These are phyloP conservation scores for Zygoascus ofunaensis DNA, from an alignment of 805 yeast genomes.

Conservation along the genomic window DNA sequence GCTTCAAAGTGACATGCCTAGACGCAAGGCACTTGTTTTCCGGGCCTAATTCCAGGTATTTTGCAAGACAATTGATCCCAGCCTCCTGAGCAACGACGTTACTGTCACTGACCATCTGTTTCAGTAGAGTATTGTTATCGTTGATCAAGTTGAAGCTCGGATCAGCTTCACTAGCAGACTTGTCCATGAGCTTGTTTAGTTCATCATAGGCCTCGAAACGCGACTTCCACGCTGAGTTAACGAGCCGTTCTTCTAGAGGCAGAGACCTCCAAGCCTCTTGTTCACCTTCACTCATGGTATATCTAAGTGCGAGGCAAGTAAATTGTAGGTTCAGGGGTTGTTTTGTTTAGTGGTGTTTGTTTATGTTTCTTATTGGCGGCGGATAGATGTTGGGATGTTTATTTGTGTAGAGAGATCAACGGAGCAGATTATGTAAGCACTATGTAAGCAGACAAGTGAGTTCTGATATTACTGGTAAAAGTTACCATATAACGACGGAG, in stretches of 20 bases:
- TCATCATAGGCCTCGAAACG: conserved; percentile 75
- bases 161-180: conserved; percentile 48
- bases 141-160: conserved; percentile 44
- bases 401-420: too few species aligned
- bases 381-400: too few species aligned
- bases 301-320: background rate
- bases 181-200: conserved; percentile 41
- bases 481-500: too few species aligned
- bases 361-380: too few species aligned
- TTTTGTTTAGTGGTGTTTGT: too few species aligned
- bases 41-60: conserved; percentile 51
- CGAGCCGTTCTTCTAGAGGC: conserved; percentile 57
- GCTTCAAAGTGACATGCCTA: conserved; percentile 17
- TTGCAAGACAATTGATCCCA: conserved; percentile 50
- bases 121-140: conserved; percentile 45
- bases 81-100: conserved; percentile 91
- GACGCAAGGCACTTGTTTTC: conserved; percentile 32
- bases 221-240: conserved; percentile 68
- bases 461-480: too few species aligned
- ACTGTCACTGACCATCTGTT: conserved; percentile 56
- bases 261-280: conserved; percentile 29
- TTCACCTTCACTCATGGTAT: conserved; percentile 7
- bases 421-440: too few species aligned
- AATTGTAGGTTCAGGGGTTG: background rate
- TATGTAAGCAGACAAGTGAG: too few species aligned